phyloP scores from a whole-genome alignment of 371 early-diverging fungal species.

The Zychaea mexicana region DNA sequence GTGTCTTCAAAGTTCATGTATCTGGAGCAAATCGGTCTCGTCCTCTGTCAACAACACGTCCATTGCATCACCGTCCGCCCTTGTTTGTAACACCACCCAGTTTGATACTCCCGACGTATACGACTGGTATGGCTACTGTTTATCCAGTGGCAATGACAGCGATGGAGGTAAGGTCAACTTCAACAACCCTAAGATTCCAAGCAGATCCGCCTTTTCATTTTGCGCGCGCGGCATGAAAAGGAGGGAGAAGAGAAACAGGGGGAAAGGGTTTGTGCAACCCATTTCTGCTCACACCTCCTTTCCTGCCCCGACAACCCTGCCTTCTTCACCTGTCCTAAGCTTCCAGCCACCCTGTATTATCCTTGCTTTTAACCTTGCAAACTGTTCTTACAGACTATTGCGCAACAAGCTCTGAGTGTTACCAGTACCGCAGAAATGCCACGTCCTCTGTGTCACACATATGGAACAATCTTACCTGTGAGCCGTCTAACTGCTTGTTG shows the following conservation, averaged over 20 bases:
- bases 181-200: too few relatives aligned
- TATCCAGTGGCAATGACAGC: constrained; percentile 37
- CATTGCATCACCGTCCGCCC: neutral
- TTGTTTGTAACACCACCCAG: constrained; percentile 29
- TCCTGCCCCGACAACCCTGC: too few relatives aligned
- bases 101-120: constrained; percentile 29
- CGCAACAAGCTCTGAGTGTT: constrained; percentile 44
- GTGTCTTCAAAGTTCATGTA: constrained; percentile 46
- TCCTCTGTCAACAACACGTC: constrained; percentile 3
- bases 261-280: neutral
- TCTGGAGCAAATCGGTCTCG: constrained; percentile 26
- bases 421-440: constrained; percentile 35
- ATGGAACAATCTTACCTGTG: constrained; percentile 46
- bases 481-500: constrained; percentile 33
- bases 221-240: neutral
- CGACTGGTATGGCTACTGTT: constrained; percentile 44
- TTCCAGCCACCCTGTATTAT: too few relatives aligned
- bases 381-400: constrained; percentile 29
- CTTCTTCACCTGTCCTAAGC: too few relatives aligned
- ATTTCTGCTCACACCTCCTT: too few relatives aligned
- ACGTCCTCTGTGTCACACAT: constrained; percentile 27
- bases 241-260: constrained; percentile 8
- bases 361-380: neutral
- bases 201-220: too few relatives aligned
- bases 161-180: constrained; percentile 26